Evolutionary conservation across 768 basidiomycete genomes (phyloP).

Genomic region (Leccinum sublutescens): DNA sequence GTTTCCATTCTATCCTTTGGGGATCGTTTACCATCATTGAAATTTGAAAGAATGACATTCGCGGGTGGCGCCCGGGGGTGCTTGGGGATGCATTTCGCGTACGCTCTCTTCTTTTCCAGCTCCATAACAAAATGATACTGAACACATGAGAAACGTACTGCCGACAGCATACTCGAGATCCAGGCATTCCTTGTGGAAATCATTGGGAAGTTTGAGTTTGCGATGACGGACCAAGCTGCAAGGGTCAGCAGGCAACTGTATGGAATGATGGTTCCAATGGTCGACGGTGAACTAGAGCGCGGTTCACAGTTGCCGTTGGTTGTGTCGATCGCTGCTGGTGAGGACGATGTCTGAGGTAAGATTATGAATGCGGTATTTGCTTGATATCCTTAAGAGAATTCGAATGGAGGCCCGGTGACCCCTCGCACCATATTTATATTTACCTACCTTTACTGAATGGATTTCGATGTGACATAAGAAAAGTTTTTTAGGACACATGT

Average conservation of each 20-base stretch:
- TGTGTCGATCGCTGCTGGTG: background rate
- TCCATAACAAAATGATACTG: background rate
- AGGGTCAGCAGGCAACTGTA: slow-evolving; percentile 27
- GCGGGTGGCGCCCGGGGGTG: slow-evolving; percentile 23
- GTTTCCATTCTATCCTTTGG: background rate
- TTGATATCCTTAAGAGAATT: too few relatives aligned
- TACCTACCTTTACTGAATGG: too few relatives aligned
- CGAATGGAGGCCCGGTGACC: too few relatives aligned
- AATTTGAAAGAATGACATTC: slow-evolving; percentile 15
- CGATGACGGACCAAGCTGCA: slow-evolving; percentile 11
- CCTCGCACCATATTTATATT: too few relatives aligned
- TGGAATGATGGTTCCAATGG: slow-evolving; percentile 31
- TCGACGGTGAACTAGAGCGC: slow-evolving; percentile 30
- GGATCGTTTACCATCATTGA: background rate
- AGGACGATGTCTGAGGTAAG: background rate
- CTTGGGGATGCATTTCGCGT: slow-evolving; percentile 14
- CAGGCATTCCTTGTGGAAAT: slow-evolving; percentile 36
- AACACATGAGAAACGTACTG: background rate
- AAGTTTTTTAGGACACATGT: too few relatives aligned
- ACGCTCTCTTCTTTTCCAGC: background rate
- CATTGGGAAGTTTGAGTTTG: slow-evolving; percentile 54
- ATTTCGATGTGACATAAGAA: too few relatives aligned
- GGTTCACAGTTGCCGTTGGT: slow-evolving; percentile 30
- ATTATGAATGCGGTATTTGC: background rate
- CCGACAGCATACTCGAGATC: background rate